Evolutionary conservation across 1,139 yeast species (phyloP), one percentile per base, ranked within the genome.

Genomic region (Pichia sp.): DNA sequence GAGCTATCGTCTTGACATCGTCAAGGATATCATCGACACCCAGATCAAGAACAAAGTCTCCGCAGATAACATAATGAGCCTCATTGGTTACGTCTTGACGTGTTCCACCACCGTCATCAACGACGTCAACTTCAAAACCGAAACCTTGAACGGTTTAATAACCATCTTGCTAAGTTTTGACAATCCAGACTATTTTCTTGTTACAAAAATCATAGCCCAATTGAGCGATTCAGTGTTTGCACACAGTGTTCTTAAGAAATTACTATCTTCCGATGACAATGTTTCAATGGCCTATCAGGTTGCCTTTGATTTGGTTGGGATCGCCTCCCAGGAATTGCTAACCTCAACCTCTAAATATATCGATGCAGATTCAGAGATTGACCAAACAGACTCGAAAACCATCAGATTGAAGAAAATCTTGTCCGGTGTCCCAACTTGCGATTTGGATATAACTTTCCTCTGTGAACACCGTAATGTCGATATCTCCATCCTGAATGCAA

Each of bases 361-460:
- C 56, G 72, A 75, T 32, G 65, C 68, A 4, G 78, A 75, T 52
- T 73, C 72, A 36, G 70, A 76, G n/a, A 72, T 78, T 50, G 72
- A 72, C 48, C 62, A 66, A 38, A 57, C 66, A 45, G 66, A 66
- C 55, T 66, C 75, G 49, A 67, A 71, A 19, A 67, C 71, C 40
- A 51, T 71, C 31, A 83, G 80, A 66, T 72, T 88, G 55, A 76
- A 85, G 58, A 80, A 80, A 62, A 89, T 95, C 54, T 79, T 95
- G 53, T 82, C 95, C 8, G 99, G 99, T 55, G 84, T 90, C 50
- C 98, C 98, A 62, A 87, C 97, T 23, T 89, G 97, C 73, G 98
- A 95, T 71, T 83, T 85, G 68, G 92, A 90, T 68, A 84, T 90
- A 61, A 90, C 98, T 0, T 95, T 93, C 70, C 75, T 93, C 63